Evolutionary conservation across 129 eudicot genomes (phyloP).

Genomic region (Mikania micrantha): DNA sequence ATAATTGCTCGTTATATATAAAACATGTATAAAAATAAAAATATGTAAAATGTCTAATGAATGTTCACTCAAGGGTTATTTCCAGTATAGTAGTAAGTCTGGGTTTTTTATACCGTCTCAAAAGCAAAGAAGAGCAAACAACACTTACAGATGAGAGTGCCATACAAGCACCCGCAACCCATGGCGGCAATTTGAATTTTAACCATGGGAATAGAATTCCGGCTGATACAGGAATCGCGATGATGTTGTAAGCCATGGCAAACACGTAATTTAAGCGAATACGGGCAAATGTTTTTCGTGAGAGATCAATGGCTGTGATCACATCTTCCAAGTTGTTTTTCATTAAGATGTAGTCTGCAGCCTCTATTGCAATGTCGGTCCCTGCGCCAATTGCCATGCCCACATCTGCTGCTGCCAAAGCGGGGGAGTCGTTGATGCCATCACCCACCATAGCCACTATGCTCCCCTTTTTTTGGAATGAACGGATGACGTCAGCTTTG

Average conservation of each 20-base stretch:
- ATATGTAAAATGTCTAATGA: background rate
- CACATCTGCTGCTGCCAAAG: conserved; percentile 89
- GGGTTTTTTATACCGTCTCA: conserved; percentile 71
- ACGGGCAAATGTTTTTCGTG: conserved; percentile 75
- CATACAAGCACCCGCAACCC: conserved; percentile 98
- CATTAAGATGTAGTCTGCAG: conserved; percentile 87
- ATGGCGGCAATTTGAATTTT: conserved; percentile 62
- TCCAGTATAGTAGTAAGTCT: conserved; percentile 70
- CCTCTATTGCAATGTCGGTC: conserved; percentile 89
- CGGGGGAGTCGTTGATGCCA: conserved; percentile 91
- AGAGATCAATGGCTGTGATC: conserved; percentile 90
- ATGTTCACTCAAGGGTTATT: conserved; percentile 63
- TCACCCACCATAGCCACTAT: conserved; percentile 93
- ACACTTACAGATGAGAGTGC: conserved; percentile 84
- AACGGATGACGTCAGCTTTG: conserved; percentile 74
- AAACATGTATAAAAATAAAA: background rate
- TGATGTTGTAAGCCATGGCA: conserved; percentile 77
- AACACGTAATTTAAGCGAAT: conserved; percentile 65
- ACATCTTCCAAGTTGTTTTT: conserved; percentile 83
- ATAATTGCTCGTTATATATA: background rate
- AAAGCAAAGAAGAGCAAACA: conserved; percentile 89
- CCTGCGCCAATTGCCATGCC: conserved; percentile 99
- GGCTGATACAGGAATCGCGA: conserved; percentile 73
- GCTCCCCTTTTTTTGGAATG: conserved; percentile 69
- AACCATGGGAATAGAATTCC: conserved; percentile 71